Evolutionary conservation across 1,284 basidiomycete genomes (phyloP).

Genomic region (Anthracocystis setariae): DNA sequence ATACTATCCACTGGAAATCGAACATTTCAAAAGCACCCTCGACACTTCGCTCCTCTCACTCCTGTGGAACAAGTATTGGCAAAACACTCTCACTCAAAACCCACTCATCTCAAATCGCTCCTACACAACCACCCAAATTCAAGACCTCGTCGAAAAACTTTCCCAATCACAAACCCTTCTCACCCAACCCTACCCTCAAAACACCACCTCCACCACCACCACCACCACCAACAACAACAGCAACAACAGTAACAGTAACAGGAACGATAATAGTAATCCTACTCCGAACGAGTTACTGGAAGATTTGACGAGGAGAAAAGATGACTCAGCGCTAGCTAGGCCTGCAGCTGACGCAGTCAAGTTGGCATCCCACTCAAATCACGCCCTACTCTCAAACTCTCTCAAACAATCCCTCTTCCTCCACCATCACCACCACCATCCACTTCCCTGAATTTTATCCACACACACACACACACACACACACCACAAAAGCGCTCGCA

Average conservation of each 20-base stretch:
- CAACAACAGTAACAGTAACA: too few relatives aligned
- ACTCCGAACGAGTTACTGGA: background rate
- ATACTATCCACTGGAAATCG: slow-evolving; percentile 92
- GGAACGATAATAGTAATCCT: too few relatives aligned
- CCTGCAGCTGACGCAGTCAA: slow-evolving; percentile 74
- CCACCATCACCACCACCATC: too few relatives aligned
- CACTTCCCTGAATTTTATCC: too few relatives aligned
- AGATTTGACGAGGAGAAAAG: background rate
- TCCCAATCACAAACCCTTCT: too few relatives aligned
- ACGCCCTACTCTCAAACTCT: slow-evolving; percentile 87
- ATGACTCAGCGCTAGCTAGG: slow-evolving; percentile 9
- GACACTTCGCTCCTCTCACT: slow-evolving; percentile 87
- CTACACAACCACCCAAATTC: slow-evolving; percentile 87
- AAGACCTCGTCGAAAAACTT: slow-evolving; percentile 88
- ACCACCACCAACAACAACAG: too few relatives aligned
- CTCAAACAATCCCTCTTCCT: slow-evolving; percentile 76
- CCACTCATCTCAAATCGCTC: slow-evolving; percentile 89
- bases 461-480: too few relatives aligned
- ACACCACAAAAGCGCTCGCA: too few relatives aligned
- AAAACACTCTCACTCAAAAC: slow-evolving; percentile 90
- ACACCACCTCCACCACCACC: too few relatives aligned
- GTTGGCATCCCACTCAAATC: slow-evolving; percentile 86
- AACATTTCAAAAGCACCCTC: slow-evolving; percentile 89
- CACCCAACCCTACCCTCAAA: too few relatives aligned
- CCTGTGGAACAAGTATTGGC: slow-evolving; percentile 99